Evolutionary conservation across 805 yeast species (phyloP).

Genomic region (Jamesozyma spencerorum): DNA sequence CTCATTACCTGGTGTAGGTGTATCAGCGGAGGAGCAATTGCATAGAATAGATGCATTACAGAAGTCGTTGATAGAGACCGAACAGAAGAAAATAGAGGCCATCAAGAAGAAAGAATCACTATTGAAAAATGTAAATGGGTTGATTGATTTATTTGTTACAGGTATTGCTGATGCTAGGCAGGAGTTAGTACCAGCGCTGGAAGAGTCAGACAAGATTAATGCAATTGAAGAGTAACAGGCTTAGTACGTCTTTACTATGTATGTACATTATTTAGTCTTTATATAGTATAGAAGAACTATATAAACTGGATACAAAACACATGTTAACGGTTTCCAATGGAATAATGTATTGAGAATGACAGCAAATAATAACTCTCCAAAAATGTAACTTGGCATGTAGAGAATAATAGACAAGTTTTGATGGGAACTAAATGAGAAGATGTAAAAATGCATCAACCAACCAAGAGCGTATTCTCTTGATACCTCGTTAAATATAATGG

Average conservation of each 20-base stretch:
- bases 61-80: slow-evolving; percentile 50
- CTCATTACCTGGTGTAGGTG: slow-evolving; percentile 88
- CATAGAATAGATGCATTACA: slow-evolving; percentile 53
- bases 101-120: slow-evolving; percentile 56
- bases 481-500: slow-evolving; percentile 9
- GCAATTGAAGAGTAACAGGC: not conserved
- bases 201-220: too few species aligned
- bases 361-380: slow-evolving; percentile 12
- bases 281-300: not conserved
- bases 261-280: not conserved
- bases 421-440: slow-evolving; percentile 16
- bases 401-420: slow-evolving; percentile 10
- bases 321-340: slow-evolving; percentile 7
- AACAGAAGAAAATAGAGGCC: slow-evolving; percentile 46
- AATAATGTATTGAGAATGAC: slow-evolving; percentile 10
- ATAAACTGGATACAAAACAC: slow-evolving; percentile 1
- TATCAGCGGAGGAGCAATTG: slow-evolving; percentile 66
- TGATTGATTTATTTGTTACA: slow-evolving; percentile 44
- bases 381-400: slow-evolving; percentile 20
- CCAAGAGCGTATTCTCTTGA: slow-evolving; percentile 18
- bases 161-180: slow-evolving; percentile 32
- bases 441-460: slow-evolving; percentile 23
- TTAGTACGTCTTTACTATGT: not conserved
- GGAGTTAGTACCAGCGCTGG: not conserved
- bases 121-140: slow-evolving; percentile 49